A percentile compares a stretch with the other conserved stretches of the same genome.
Conservation (phyloP, 495 filamentous ascomycete species). For the Aspergillus saccharolyticus region DNA sequence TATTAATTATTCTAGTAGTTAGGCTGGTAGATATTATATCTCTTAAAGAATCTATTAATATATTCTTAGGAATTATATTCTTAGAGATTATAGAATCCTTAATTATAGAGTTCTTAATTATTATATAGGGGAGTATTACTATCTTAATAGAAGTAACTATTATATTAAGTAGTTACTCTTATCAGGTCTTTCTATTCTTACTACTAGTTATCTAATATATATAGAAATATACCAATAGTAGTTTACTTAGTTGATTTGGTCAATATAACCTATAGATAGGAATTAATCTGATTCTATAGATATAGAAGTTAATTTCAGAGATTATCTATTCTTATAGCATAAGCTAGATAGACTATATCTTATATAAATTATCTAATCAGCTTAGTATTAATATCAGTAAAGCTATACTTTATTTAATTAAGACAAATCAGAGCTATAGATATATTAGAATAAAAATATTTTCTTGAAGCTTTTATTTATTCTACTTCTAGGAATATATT, state of each 20-base stretch:
- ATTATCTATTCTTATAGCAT: background rate
- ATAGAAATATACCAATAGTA: background rate
- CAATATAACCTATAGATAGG: background rate
- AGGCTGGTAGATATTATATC: too few species aligned
- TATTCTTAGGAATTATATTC: too few species aligned
- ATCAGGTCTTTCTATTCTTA: background rate
- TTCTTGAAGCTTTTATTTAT: background rate
- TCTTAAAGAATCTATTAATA: too few species aligned
- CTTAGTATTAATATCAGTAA: background rate
- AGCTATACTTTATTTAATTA: background rate
- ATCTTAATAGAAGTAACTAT: too few species aligned
- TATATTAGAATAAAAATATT: background rate
- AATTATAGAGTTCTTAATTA: background rate
- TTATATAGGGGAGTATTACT: background rate
- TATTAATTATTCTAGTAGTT: too few species aligned
- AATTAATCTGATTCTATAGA: background rate
- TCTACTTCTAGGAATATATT: background rate
- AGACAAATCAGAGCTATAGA: too few species aligned
- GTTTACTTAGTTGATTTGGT: background rate
- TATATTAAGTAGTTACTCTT: background rate
- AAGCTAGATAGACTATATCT: background rate
- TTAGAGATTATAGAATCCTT: too few species aligned
- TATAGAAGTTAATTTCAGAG: background rate
- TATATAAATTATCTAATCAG: background rate
- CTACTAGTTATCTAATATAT: background rate